Evolutionary conservation across 2,329 filamentous ascomycete genomes (phyloP), one percentile per base, ranked within the genome.

Genomic region (Aspergillus pseudoterreus): DNA sequence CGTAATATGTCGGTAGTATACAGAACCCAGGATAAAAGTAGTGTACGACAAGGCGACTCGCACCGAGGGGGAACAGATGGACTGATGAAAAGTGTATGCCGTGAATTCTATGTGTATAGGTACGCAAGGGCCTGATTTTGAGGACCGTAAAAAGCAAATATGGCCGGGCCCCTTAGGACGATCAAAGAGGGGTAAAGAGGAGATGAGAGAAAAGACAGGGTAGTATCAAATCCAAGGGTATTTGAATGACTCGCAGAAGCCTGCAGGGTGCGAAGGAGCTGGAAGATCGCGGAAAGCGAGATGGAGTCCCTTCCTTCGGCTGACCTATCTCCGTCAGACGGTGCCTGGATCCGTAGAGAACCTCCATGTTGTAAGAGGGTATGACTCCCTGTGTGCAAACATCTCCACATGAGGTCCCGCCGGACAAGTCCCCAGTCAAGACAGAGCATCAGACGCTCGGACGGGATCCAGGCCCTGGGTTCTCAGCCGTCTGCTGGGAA

Each of bases 101-200:
- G 27, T 33, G 19, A 19, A 15, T 22, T 48, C 17, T 48, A 43
- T 32, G 14, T 9, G 39, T 14, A 17, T 22, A 48, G 38, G 38
- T 24, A n/a, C 15, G 30, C 27, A 12, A 22, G 9, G 30, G 21
- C 4, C 12, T 10, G 30, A 17, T 36, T 46, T 36, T 14, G 33
- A 24, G n/a, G 45, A 27, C 19, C 14, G 12, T 15, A 41, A 47
- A 39, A 47, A 47, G 30, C 21, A 47, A 43, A 42, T 35, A 27
- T 11, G 6, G 12, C 30, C 27, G n/a, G 6, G 12, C 30, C 27
- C 19, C 33, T 49, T 21, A 47, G 49, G 50, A n/a, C 49, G 45
- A 49, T 47, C 45, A 53, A 57, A 53, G 57, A 59, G 57, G 57
- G 57, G 57, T 59, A 59, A 51, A 42, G 51, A 57, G 55, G 45